These are phyloP conservation scores for Penicillium sp. DNA, from an alignment of 2,329 filamentous ascomycete genomes.

Conservation along the genomic window DNA sequence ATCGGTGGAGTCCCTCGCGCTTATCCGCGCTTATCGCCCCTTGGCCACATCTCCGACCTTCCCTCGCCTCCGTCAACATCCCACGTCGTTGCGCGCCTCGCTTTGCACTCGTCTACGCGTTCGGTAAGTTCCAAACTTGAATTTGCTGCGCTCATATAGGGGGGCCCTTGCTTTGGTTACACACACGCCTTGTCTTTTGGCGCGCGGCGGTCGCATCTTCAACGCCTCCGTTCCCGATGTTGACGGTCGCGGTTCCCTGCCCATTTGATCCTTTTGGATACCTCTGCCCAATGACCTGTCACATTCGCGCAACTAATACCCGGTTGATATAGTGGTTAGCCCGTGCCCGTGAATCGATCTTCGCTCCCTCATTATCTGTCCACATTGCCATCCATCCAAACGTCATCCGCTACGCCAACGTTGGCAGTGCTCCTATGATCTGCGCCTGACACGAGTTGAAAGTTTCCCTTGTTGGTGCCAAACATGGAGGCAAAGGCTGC, in stretches of 20 bases:
- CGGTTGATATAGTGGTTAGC: not conserved
- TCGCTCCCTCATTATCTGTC: not conserved
- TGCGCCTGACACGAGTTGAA: conserved; percentile 9
- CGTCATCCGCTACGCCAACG: conserved; percentile 2
- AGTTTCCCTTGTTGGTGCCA: conserved; percentile 5
- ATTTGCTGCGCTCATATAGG: not conserved
- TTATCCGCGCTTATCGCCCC: conserved; percentile 32
- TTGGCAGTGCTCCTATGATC: conserved; percentile 15
- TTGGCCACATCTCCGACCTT: conserved; percentile 21
- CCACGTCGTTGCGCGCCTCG: conserved; percentile 18
- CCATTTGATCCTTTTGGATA: not conserved
- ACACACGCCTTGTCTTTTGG: not conserved
- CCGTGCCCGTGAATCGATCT: not conserved
- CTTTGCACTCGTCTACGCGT: not conserved
- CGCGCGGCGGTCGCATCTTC: not conserved
- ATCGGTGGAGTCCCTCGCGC: conserved; percentile 21
- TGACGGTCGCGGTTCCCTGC: not conserved
- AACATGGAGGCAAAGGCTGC: conserved; percentile 58
- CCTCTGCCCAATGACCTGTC: not conserved
- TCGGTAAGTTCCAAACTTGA: conserved; percentile 8
- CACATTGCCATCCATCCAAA: not conserved
- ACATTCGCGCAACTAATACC: not conserved
- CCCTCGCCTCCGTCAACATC: conserved; percentile 22
- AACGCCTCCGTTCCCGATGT: not conserved
- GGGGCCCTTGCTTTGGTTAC: not conserved